Base-by-base conservation (phyloP, 805 yeast species). In the Starmerella scarabaei region DNA sequence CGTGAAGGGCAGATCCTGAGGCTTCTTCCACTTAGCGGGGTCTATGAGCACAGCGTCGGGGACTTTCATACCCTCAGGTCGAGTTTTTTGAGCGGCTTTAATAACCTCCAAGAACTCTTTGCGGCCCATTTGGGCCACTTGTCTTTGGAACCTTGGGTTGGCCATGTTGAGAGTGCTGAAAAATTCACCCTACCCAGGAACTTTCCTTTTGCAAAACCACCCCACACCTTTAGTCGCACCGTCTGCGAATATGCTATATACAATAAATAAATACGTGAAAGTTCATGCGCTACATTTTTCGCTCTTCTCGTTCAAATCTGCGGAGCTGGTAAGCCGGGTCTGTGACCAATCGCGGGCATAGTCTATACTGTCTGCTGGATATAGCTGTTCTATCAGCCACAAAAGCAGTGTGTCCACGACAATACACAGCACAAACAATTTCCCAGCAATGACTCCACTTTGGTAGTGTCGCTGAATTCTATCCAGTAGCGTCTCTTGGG, bases 371-470 rank as follows among this genome's bases (percentile, higher is more conserved):
- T 63, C 66, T 15, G 68, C 62, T 0, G 97, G 97, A 52, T 69
- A 78, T 33, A 73, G 54, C 69, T 73, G 73, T 49, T 84, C 91
- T 44, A 91, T 62, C 2, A 83, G 36, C 29, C 66, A 58, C 40
- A 67, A 69, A 3, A 91, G 48, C 35, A 84, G 66, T 24, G 78
- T 69, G 61, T 91, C 97, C 3, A 83, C 83, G 19, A 85, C 74
- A 17, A 77, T 77, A 55, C 93, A 80, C 23, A 91, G 57, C 0
- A 80, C 79, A 57, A 77, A 86, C 41, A 91, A 66, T 47, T 77
- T 74, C 1, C 94, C 95, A 1, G 94, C 93, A 74, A 93, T 79
- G 14, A 58, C 55, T 0, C 77, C 69, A 54, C 84, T 73, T 33
- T 68, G 67, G 55, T 80, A 78, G 51, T 76, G 77, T 39, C 75